Percentiles rank a stretch among this genome's conserved stretches.
Evolutionary conservation across 768 basidiomycete genomes (phyloP).

Genomic region (Calocybe gangraenosa): DNA sequence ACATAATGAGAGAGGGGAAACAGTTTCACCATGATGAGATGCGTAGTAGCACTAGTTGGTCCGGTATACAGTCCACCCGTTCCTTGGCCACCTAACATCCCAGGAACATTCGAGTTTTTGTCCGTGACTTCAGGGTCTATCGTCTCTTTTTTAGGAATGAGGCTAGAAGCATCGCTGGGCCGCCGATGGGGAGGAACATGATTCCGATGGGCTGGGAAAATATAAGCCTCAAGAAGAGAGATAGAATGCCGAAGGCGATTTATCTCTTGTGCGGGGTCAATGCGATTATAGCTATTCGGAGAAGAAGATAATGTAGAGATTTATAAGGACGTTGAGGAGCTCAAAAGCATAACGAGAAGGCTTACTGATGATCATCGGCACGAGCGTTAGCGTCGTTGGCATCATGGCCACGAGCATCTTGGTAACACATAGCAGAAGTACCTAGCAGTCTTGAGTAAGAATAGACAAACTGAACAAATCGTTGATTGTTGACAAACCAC

Average conservation of each 20-base stretch:
- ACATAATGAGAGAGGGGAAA: slow-evolving; percentile 11
- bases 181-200: slow-evolving; percentile 30
- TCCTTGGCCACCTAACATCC: slow-evolving; percentile 61
- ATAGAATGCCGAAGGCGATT: slow-evolving; percentile 66
- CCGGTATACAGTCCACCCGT: slow-evolving; percentile 74
- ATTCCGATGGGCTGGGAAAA: slow-evolving; percentile 41
- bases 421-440: slow-evolving; percentile 77
- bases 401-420: slow-evolving; percentile 67
- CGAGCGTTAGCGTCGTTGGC: slow-evolving; percentile 45
- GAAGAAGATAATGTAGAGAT: slow-evolving; percentile 9
- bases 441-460: slow-evolving; percentile 38
- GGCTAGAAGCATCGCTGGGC: slow-evolving; percentile 29
- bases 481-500: slow-evolving; percentile 44
- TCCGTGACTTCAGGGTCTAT: slow-evolving; percentile 43
- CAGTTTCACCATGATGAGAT: slow-evolving; percentile 54
- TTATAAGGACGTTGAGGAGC: too few relatives aligned
- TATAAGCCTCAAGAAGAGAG: slow-evolving; percentile 59
- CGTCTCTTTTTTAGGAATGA: slow-evolving; percentile 52
- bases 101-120: slow-evolving; percentile 48
- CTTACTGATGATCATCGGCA: slow-evolving; percentile 60
- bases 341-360: slow-evolving; percentile 18
- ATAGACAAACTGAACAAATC: background rate
- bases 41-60: slow-evolving; percentile 71
- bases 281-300: slow-evolving; percentile 35
- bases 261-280: slow-evolving; percentile 65